Percentiles rank a stretch among this genome's conserved stretches.
Conservation (phyloP, 1,139 yeast genomes). For the Suhomyces anneliseae region DNA sequence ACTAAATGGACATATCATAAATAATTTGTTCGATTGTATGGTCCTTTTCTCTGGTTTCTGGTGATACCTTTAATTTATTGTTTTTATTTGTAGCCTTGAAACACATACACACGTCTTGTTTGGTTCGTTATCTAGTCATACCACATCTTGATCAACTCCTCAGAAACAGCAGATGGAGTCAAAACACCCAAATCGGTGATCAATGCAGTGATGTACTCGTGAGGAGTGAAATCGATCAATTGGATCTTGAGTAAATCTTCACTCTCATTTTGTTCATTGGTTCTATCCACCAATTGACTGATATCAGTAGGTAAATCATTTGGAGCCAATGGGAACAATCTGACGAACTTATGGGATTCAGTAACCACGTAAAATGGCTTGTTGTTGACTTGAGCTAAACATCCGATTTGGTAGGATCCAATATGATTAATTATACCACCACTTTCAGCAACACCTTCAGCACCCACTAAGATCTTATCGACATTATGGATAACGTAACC, state of each 20-base stretch:
- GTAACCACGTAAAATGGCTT: slow-evolving; percentile 94
- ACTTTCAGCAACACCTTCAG: slow-evolving; percentile 98
- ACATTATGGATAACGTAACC: slow-evolving; percentile 90
- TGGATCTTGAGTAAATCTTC: slow-evolving; percentile 37
- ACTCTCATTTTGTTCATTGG: slow-evolving; percentile 27
- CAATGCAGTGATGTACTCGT: slow-evolving; percentile 90
- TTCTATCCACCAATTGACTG: slow-evolving; percentile 29
- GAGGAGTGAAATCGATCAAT: slow-evolving; percentile 88
- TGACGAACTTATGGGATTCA: slow-evolving; percentile 93
- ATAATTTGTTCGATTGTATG: no score
- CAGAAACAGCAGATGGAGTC: slow-evolving; percentile 96
- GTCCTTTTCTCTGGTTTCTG: no score
- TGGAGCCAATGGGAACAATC: slow-evolving; percentile 92
- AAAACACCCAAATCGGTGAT: slow-evolving; percentile 95
- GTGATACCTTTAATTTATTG: no score
- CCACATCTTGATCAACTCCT: slow-evolving; percentile 97
- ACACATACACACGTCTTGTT: no score
- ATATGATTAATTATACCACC: slow-evolving; percentile 97
- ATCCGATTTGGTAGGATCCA: slow-evolving; percentile 94
- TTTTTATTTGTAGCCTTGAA: no score
- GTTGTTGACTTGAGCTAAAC: slow-evolving; percentile 84
- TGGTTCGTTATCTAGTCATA: slow-evolving; percentile 56
- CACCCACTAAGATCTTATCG: slow-evolving; percentile 93
- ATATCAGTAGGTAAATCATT: slow-evolving; percentile 80
- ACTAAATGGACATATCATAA: no score